Base-by-base conservation (phyloP, 495 filamentous ascomycete species). In the Lentithecium fluviatile region DNA sequence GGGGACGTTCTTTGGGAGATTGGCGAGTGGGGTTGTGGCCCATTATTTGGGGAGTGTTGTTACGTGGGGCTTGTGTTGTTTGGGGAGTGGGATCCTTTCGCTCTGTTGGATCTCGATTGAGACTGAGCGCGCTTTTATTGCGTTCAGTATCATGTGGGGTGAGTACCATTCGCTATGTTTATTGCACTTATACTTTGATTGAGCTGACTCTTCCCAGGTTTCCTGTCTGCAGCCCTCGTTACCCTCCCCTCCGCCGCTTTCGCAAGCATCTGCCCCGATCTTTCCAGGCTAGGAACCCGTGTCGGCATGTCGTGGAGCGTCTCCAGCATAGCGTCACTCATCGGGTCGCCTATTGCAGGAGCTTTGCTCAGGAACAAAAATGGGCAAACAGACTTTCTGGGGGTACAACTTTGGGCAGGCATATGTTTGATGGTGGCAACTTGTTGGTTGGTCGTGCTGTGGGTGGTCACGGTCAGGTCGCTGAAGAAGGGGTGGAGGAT, bases 291-390 rank as follows among this genome's bases (percentile, higher is more conserved):
- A 0, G 65, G 65, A 26, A 68, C 65, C 23, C 60, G 65, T 42
- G 32, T 68, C 6, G 65, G 65, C 7, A 68, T 68, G 65, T 64
- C 65, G 26, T 68, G 62, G 60, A 38, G 42, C 23, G 52, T 68
- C 12, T 68, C 56, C 2, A 45, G 37, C 20, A 45, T 68, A 34
- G 65, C 60, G 3, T 36, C 56, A 1, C 32, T 68, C 2, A 65
- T 68, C 43, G 65, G 65, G 8, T 49, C 60, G 6, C 65, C 65
- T 5, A 68, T 68, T 37, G 65, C 65, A 1, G 65, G 65, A 5
- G 65, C 65, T 10, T 47, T 67, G 55, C 21, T 67, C 1, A 63
- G 32, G 32, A 60, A 25, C 0, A 56, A 51, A n/a, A 43, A 64
- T 50, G 65, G 65, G 12, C 26, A 37, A 6, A 47, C 34, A 26